Conservation (phyloP, 1,284 basidiomycete species). For the Flammula alnicola region DNA sequence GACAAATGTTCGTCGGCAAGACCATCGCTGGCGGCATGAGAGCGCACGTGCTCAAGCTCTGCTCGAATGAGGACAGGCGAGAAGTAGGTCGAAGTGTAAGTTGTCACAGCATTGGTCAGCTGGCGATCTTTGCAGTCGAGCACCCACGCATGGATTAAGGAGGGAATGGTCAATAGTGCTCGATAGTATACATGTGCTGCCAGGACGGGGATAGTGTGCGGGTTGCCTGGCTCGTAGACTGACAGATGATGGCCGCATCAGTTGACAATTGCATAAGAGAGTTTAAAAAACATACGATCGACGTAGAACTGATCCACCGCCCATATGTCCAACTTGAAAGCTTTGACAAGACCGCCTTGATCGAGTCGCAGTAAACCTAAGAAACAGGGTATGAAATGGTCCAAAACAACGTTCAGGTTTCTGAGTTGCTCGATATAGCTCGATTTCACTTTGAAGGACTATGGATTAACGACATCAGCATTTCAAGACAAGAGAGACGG, state of each 20-base stretch:
- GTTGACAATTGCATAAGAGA: conserved; percentile 2
- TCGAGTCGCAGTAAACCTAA: conserved; percentile 73
- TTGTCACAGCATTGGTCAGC: conserved; percentile 74
- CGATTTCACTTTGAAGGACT: conserved; percentile 83
- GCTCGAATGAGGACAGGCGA: conserved; percentile 88
- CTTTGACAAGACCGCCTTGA: conserved; percentile 53
- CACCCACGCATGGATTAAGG: conserved; percentile 86
- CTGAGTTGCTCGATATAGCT: conserved; percentile 88
- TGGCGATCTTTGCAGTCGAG: conserved; percentile 89
- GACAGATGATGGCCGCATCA: conserved; percentile 1
- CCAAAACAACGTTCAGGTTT: conserved; percentile 64
- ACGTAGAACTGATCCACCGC: conserved; percentile 85
- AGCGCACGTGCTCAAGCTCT: conserved; percentile 81
- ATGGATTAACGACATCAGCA: conserved; percentile 17
- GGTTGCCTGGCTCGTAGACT: conserved; percentile 68
- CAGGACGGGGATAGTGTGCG: conserved; percentile 69
- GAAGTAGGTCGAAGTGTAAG: conserved; percentile 87
- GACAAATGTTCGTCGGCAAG: conserved; percentile 83
- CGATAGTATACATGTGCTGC: conserved; percentile 92
- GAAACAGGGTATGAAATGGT: conserved; percentile 76
- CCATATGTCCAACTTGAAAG: conserved; percentile 83
- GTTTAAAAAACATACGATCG: conserved; percentile 59
- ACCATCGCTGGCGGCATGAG: conserved; percentile 57
- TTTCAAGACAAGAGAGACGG: not conserved
- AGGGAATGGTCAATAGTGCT: conserved; percentile 80